These are phyloP conservation scores for Salix caprea DNA, from an alignment of 345 rosid species.

Conservation along the genomic window DNA sequence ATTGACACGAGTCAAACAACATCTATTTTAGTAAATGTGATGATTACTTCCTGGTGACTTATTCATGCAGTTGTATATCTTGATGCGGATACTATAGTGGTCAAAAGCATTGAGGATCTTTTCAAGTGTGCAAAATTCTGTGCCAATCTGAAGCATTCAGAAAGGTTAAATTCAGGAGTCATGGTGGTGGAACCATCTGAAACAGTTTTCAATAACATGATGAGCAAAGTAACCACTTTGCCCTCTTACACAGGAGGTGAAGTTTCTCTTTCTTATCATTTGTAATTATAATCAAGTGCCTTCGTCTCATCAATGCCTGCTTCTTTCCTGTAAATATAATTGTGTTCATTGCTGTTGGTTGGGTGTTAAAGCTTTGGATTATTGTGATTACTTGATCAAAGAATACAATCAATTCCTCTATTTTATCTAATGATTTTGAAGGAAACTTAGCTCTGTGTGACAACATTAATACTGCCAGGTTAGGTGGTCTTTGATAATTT, in stretches of 20 bases:
- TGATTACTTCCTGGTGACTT: background rate
- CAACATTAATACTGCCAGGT: background rate
- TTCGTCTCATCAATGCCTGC: background rate
- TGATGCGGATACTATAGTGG: conserved; percentile 96
- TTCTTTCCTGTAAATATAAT: background rate
- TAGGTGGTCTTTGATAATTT: background rate
- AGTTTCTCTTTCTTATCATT: background rate
- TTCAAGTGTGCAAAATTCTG: conserved; percentile 80
- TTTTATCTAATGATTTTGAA: too few relatives aligned
- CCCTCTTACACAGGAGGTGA: conserved; percentile 82
- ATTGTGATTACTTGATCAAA: background rate
- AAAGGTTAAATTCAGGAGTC: conserved; percentile 93
- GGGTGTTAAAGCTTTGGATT: background rate
- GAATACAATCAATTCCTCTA: background rate
- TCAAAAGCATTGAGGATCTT: conserved; percentile 80
- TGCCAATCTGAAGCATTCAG: conserved; percentile 92
- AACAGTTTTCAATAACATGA: conserved; percentile 70
- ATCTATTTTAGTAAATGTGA: background rate
- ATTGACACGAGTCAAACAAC: background rate
- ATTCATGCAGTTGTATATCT: conserved; percentile 73
- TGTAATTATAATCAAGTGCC: background rate
- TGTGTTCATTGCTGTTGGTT: background rate
- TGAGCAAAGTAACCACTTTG: conserved; percentile 76
- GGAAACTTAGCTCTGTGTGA: background rate
- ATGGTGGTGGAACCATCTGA: conserved; percentile 96